These are phyloP conservation scores for Colletotrichum filicis DNA, from an alignment of 2,329 filamentous ascomycete species.

Conservation along the genomic window DNA sequence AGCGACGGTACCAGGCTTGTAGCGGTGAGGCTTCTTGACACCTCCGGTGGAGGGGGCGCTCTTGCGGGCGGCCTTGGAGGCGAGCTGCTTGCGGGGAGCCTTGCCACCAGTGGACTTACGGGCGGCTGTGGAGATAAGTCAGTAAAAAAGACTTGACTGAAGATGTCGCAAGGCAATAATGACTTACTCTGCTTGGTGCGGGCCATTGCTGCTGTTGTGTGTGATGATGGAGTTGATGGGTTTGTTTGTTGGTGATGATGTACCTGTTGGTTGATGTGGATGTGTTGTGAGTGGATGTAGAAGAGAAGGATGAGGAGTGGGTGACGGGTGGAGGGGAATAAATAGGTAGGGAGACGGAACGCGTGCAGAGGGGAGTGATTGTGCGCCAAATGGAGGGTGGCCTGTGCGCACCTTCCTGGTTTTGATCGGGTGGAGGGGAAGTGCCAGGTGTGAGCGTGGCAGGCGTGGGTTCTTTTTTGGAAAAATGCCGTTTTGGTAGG, in stretches of 20 bases:
- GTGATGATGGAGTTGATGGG: slow-evolving; percentile 43
- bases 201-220: slow-evolving; percentile 62
- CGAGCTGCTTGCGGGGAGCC: slow-evolving; percentile 93
- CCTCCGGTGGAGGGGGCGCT: slow-evolving; percentile 95
- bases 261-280: slow-evolving; percentile 45
- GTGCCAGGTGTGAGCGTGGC: not conserved
- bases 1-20: slow-evolving; percentile 88
- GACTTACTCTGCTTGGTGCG: slow-evolving; percentile 69
- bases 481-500: slow-evolving; percentile 31
- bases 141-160: not conserved
- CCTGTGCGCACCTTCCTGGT: slow-evolving; percentile 25
- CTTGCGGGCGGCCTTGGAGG: slow-evolving; percentile 99
- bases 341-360: slow-evolving; percentile 43
- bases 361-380: slow-evolving; percentile 41
- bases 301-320: slow-evolving; percentile 39
- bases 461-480: not conserved
- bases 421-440: not conserved
- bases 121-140: slow-evolving; percentile 47
- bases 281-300: slow-evolving; percentile 54
- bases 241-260: slow-evolving; percentile 44
- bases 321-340: slow-evolving; percentile 44
- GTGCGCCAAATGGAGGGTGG: slow-evolving; percentile 31
- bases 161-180: too few relatives aligned
- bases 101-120: slow-evolving; percentile 85
- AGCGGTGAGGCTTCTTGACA: slow-evolving; percentile 94